These are phyloP conservation scores for Micractinium conductrix DNA, from an alignment of 139 green algal species.

Conservation along the genomic window DNA sequence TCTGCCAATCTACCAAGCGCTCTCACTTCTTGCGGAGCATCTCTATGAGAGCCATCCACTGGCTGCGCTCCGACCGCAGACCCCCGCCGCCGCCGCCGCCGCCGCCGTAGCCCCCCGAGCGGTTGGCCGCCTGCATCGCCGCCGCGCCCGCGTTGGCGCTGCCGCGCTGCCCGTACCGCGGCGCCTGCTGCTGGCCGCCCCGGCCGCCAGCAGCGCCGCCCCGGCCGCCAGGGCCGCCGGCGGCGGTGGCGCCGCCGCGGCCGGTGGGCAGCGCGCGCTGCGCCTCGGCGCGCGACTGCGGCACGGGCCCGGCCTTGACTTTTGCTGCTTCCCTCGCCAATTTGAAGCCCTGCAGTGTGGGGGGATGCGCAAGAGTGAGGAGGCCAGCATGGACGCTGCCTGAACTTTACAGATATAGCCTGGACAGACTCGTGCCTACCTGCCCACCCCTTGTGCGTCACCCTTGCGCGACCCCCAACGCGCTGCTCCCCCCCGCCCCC, in stretches of 20 bases:
- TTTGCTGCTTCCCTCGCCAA: constrained; percentile 20
- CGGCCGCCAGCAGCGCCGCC: constrained; percentile 26
- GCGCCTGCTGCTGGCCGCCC: constrained; percentile 18
- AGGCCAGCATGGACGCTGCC: no score
- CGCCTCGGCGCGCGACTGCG: constrained; percentile 54
- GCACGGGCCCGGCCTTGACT: constrained; percentile 53
- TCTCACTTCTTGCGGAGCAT: constrained; percentile 68
- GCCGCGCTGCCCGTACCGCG: constrained; percentile 24
- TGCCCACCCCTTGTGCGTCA: no score
- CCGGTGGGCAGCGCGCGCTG: constrained; percentile 62
- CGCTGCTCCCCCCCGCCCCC: background rate
- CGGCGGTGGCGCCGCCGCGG: constrained; percentile 47
- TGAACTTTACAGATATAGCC: no score
- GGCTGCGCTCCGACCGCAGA: constrained; percentile 59
- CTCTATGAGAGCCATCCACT: constrained; percentile 74
- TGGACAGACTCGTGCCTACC: no score
- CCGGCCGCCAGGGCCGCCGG: constrained; percentile 35
- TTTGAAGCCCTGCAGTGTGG: constrained; percentile 44
- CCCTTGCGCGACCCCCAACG: no score
- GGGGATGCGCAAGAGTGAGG: no score
- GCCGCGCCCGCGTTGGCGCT: constrained; percentile 41
- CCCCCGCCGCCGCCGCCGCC: constrained; percentile 40
- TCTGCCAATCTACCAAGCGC: background rate
- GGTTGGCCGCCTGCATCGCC: constrained; percentile 30
- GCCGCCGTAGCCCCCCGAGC: constrained; percentile 29